Evolutionary conservation across 257 asterid genomes (phyloP), one percentile per base, ranked within the genome.

Genomic region (Avicennia marina): DNA sequence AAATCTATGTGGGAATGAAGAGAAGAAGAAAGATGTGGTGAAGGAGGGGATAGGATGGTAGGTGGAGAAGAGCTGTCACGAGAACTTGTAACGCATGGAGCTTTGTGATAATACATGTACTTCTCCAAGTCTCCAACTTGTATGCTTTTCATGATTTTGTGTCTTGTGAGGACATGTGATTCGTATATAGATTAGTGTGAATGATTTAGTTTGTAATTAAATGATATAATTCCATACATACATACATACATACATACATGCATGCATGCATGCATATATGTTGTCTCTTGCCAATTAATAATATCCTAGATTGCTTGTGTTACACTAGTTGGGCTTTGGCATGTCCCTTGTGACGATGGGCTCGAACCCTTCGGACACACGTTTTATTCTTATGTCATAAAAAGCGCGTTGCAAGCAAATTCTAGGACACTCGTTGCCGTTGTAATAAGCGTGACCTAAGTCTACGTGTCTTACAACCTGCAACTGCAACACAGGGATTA

Each of bases 391-490:
- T 43, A 16, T 19, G 45, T n/a, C n/a, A 34, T 26, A 5, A 6
- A 38, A 60, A 45, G n/a, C 42, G 65, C 56, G 64, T 59, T 33
- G 16, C 29, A 11, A 18, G 44, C 53, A 45, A 67, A 68, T 25
- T 53, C 25, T 31, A 53, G 51, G 39, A 61, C 64, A 68, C 34
- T 18, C 54, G 73, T 68, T 64, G 20, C 52, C 25, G 11, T 16
- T n/a, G n/a, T n/a, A 12, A 33, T 7, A 67, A 60, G 51, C 11
- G 16, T 32, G 40, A 29, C 62, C 18, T 8, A 4, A n/a, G 58
- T 25, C 15, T 18, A 68, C 73, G 63, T 68, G 73, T 60, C 41
- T 46, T 42, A 16, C n/a, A n/a, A n/a, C n/a, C n/a, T 20, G 15
- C 10, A 42, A 31, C 11, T 43, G 26, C 13, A 19, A 27, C 29